phyloP scores from a whole-genome alignment of 352 stramenopile species.

The Globisporangium middletonii region DNA sequence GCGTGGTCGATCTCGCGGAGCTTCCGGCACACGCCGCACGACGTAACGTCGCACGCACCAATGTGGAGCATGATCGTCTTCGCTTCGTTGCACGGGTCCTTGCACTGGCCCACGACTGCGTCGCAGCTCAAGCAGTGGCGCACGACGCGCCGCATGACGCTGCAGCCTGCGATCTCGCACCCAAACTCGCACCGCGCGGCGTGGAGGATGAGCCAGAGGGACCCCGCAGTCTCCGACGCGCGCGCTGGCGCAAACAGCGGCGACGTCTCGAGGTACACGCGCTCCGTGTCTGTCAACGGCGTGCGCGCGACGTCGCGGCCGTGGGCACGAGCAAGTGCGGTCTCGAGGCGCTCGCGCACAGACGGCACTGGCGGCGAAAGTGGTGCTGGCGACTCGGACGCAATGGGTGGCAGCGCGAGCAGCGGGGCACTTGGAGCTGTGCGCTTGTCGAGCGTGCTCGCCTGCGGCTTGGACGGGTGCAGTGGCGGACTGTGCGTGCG shows the following conservation, averaged over 20 bases:
- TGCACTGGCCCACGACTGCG: constrained; percentile 49
- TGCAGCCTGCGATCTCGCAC: constrained; percentile 51
- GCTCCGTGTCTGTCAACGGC: constrained; percentile 36
- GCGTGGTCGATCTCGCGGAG: constrained; percentile 63
- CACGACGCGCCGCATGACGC: constrained; percentile 65
- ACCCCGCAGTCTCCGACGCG: constrained; percentile 53
- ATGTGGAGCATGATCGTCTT: constrained; percentile 76
- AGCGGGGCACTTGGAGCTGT: constrained; percentile 10
- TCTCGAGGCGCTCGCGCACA: constrained; percentile 16
- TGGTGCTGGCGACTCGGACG: not conserved
- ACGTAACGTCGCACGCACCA: constrained; percentile 39
- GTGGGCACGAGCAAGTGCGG: constrained; percentile 12
- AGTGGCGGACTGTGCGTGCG: constrained; percentile 17
- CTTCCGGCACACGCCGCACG: constrained; percentile 54
- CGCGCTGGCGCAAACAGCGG: constrained; percentile 48
- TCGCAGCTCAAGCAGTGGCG: constrained; percentile 63
- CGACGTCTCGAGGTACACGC: constrained; percentile 44
- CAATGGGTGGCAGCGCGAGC: constrained; percentile 1
- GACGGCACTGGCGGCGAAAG: not conserved
- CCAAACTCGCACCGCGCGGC: constrained; percentile 34
- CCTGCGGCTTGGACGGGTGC: constrained; percentile 10
- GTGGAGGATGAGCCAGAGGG: constrained; percentile 66
- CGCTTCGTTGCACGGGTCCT: constrained; percentile 64
- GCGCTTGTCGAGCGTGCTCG: not conserved
- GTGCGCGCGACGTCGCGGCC: constrained; percentile 4